These are phyloP conservation scores for Talaromyces funiculosus DNA, from an alignment of 2,329 filamentous ascomycete species.

Conservation along the genomic window DNA sequence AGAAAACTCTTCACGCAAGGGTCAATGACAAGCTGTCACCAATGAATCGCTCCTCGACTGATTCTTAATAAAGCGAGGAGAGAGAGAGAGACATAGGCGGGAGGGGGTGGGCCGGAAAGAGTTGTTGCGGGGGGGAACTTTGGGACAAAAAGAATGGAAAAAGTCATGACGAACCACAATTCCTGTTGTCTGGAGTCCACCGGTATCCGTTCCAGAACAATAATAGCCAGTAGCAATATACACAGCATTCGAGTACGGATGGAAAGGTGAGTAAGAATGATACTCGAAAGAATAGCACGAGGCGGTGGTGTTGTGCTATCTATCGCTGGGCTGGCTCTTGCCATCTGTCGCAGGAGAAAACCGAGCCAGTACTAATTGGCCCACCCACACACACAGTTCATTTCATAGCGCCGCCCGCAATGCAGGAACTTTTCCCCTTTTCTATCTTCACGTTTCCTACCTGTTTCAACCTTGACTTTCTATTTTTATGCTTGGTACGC, in stretches of 20 bases:
- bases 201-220: background rate
- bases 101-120: constrained; percentile 11
- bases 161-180: constrained; percentile 10
- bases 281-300: background rate
- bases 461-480: background rate
- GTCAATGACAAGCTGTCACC: background rate
- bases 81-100: background rate
- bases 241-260: no score
- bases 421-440: constrained; percentile 4
- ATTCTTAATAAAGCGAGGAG: background rate
- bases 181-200: background rate
- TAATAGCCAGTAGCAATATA: background rate
- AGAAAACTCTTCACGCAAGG: background rate
- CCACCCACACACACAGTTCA: background rate
- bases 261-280: no score
- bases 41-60: background rate
- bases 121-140: constrained; percentile 8
- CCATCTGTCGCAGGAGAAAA: background rate
- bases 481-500: background rate
- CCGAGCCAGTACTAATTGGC: background rate
- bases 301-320: background rate
- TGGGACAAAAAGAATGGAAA: background rate
- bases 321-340: background rate
- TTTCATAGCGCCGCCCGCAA: background rate
- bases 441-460: background rate